phyloP scores from a whole-genome alignment of 2,329 filamentous ascomycete genomes.

The Gaeumannomyces sp. region DNA sequence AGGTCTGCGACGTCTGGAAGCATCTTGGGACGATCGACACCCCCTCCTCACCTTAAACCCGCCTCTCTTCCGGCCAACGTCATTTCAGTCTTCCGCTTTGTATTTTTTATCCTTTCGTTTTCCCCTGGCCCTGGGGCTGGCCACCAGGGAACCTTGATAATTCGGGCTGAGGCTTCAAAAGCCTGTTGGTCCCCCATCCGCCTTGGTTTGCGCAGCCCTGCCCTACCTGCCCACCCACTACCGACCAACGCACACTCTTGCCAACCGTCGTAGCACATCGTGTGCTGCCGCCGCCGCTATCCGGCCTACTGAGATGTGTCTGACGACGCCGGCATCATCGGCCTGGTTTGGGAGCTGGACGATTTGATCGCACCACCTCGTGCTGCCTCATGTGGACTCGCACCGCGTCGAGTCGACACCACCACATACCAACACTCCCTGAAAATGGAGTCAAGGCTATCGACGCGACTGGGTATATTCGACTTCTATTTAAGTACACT shows the following conservation, averaged over 20 bases:
- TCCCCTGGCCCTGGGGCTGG: background rate
- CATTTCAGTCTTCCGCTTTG: background rate
- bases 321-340: too few relatives aligned
- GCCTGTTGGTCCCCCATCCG: too few relatives aligned
- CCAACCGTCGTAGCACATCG: too few relatives aligned
- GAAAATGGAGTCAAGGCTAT: background rate
- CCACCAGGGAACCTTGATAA: background rate
- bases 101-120: background rate
- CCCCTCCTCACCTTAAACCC: too few relatives aligned
- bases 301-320: background rate
- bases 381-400: background rate
- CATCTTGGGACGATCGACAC: background rate
- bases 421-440: background rate
- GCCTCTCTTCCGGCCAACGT: background rate
- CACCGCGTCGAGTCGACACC: background rate
- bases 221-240: too few relatives aligned
- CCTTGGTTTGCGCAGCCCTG: too few relatives aligned
- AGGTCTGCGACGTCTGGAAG: background rate
- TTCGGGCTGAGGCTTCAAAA: too few relatives aligned
- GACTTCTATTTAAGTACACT: background rate
- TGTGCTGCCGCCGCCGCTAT: background rate
- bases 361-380: background rate
- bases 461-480: background rate
- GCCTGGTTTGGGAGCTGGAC: too few relatives aligned
- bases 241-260: too few relatives aligned